phyloP scores from a whole-genome alignment of 202 grass and related monocot species.

The Musa balbisiana region DNA sequence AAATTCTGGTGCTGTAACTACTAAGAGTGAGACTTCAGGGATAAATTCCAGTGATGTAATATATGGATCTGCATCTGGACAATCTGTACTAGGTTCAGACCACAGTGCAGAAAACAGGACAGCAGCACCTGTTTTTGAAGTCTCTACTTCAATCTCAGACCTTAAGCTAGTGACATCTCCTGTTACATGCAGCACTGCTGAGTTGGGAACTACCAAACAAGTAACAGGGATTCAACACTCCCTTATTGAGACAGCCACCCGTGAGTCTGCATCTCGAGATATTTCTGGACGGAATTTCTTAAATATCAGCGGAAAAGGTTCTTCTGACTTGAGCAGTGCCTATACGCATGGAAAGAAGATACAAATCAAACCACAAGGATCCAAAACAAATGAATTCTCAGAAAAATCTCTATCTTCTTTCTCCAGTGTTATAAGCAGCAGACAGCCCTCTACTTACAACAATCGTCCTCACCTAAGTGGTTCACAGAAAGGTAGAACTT shows the following conservation, averaged over 20 bases:
- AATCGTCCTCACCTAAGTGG: conserved; percentile 38
- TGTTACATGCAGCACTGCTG: conserved; percentile 26
- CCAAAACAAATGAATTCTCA: conserved; percentile 26
- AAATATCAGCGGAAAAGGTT: not conserved
- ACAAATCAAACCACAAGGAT: conserved; percentile 11
- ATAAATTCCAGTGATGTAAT: conserved; percentile 23
- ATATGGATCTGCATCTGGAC: conserved; percentile 25
- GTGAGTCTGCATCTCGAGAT: conserved; percentile 25
- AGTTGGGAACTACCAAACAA: conserved; percentile 35
- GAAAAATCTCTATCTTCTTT: conserved; percentile 39
- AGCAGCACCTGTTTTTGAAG: conserved; percentile 29
- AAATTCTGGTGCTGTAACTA: conserved; percentile 29
- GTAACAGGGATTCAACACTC: conserved; percentile 35
- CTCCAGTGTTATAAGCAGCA: conserved; percentile 36
- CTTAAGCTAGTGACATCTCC: conserved; percentile 29
- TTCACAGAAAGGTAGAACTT: conserved; percentile 54
- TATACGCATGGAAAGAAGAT: not conserved
- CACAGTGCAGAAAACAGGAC: conserved; percentile 17
- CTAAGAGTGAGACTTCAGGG: conserved; percentile 25
- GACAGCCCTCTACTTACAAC: conserved; percentile 65
- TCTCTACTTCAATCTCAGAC: conserved; percentile 31
- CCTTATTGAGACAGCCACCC: conserved; percentile 11
- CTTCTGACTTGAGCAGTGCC: conserved; percentile 3
- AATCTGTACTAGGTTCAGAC: conserved; percentile 13
- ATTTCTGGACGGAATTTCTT: conserved; percentile 8